A percentile compares a stretch with the other conserved stretches of the same genome.
Conservation (phyloP, 768 basidiomycete species). For the Calocybe indica region DNA sequence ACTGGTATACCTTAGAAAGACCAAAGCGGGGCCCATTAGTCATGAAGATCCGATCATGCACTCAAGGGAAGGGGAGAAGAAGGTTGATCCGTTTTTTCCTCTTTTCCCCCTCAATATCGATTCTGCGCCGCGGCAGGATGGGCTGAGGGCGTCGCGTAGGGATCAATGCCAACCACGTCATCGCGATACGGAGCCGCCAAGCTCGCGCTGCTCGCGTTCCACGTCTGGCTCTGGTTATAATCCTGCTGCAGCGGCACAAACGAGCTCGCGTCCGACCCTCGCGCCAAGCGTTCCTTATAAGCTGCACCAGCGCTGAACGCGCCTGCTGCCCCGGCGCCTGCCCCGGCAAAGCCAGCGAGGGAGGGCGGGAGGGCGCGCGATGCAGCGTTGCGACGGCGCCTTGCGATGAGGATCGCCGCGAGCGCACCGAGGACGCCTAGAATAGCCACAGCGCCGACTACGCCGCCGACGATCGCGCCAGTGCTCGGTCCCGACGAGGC, state of each 20-base stretch:
- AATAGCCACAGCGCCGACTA: slow-evolving; percentile 42
- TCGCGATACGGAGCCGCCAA: slow-evolving; percentile 33
- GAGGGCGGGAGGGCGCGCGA: slow-evolving; percentile 3
- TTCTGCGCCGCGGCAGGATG: too few species aligned
- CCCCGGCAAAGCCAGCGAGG: slow-evolving; percentile 12
- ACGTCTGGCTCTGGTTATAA: slow-evolving; percentile 41
- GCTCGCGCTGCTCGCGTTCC: slow-evolving; percentile 49
- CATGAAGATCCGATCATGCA: too few species aligned
- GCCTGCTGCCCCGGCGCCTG: slow-evolving; percentile 20
- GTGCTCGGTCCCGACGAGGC: slow-evolving; percentile 21
- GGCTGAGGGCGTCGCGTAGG: slow-evolving; percentile 22
- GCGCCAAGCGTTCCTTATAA: slow-evolving; percentile 18
- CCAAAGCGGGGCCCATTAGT: too few species aligned
- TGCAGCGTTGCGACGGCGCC: slow-evolving; percentile 32
- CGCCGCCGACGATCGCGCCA: slow-evolving; percentile 37
- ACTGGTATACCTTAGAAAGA: too few species aligned
- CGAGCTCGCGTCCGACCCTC: slow-evolving; percentile 56
- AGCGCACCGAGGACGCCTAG: slow-evolving; percentile 42
- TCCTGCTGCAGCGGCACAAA: slow-evolving; percentile 65
- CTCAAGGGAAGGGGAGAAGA: too few species aligned
- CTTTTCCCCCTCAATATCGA: too few species aligned
- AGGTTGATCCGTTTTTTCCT: too few species aligned
- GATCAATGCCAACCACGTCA: slow-evolving; percentile 19
- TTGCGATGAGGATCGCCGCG: slow-evolving; percentile 40
- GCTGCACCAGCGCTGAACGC: slow-evolving; percentile 7